Evolutionary conservation across 345 rosid genomes (phyloP).

Genomic region (Populus pruinosa): DNA sequence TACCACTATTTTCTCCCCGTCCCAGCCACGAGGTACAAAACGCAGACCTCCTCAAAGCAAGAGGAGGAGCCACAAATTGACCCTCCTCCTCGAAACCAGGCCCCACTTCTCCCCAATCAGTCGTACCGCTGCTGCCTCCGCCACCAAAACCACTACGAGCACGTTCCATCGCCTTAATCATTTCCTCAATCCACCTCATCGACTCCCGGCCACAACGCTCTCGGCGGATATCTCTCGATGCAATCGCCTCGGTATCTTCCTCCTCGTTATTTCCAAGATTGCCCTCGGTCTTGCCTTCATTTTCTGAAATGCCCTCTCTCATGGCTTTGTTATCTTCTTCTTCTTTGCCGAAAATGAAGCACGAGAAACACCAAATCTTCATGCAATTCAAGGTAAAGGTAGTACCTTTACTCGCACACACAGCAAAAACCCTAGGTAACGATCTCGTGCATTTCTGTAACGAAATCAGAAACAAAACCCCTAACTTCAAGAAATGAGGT

Average conservation of each 20-base stretch:
- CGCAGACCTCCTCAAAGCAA: constrained; percentile 18
- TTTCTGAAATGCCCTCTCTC: constrained; percentile 34
- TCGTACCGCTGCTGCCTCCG: constrained; percentile 7
- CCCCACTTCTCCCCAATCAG: constrained; percentile 22
- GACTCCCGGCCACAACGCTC: constrained; percentile 13
- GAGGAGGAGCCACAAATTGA: neutral
- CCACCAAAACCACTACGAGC: neutral
- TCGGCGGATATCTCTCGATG: constrained; percentile 1
- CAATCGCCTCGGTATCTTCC: constrained; percentile 11
- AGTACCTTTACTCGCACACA: neutral
- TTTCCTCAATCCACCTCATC: constrained; percentile 36
- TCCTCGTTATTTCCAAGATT: constrained; percentile 23
- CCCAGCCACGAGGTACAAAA: constrained; percentile 16
- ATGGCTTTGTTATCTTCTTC: constrained; percentile 19
- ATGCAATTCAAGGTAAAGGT: constrained; percentile 47
- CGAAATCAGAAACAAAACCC: neutral
- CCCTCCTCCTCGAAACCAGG: constrained; percentile 6
- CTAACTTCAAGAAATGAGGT: constrained; percentile 17
- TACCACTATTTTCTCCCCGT: constrained; percentile 62
- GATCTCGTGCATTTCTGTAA: constrained; percentile 46
- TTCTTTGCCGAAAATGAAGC: constrained; percentile 54
- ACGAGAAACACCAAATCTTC: constrained; percentile 82
- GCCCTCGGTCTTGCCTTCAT: constrained; percentile 32
- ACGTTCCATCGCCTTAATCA: constrained; percentile 20
- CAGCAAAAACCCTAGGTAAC: constrained; percentile 42